Base-by-base conservation (phyloP, 768 basidiomycete species). In the Grammothele lineata region DNA sequence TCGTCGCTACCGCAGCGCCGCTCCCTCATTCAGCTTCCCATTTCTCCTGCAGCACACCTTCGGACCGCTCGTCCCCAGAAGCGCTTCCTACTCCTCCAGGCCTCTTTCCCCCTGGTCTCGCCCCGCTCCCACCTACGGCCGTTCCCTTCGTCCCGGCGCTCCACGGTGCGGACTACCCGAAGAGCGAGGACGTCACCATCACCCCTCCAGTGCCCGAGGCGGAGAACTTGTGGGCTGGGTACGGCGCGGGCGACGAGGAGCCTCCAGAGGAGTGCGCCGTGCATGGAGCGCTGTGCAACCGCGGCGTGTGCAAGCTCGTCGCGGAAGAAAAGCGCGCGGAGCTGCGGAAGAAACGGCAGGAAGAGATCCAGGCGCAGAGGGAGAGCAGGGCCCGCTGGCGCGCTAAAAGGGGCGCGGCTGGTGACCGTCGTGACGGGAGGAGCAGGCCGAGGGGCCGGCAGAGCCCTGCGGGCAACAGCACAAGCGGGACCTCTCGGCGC, bases 121-220 rank as follows among this genome's bases (percentile, higher is more conserved):
- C 24, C 26, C 2, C 62, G 57, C n/a, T n/a, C n/a, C n/a, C n/a
- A n/a, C 36, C 60, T 60, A 0, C 62, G 56, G 19, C 57, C 61
- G n/a, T n/a, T n/a, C 45, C 62, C 68, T 72, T 40, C 17, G 62
- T 61, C 7, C 23, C 40, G 3, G 32, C 27, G 1, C 21, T 52
- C 8, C 50, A 52, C 32, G 50, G 50, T 5, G 39, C 42, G 23
- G 38, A 48, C 45, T 19, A 24, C 5, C 37, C 21, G 1, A 42
- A 48, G 23, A 37, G 27, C 34, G 23, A 21, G 22, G n/a, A 22
- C 32, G 14, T 43, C 32, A 22, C 33, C 40, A 18, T 4, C n/a
- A n/a, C n/a, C n/a, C n/a, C n/a, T n/a, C n/a, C n/a, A n/a, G n/a
- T n/a, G n/a, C 27, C 27, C 27, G 35, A 36, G 15, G 18, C 22